Evolutionary conservation across 2,329 filamentous ascomycete genomes (phyloP).

Genomic region (Fusarium chaquense): DNA sequence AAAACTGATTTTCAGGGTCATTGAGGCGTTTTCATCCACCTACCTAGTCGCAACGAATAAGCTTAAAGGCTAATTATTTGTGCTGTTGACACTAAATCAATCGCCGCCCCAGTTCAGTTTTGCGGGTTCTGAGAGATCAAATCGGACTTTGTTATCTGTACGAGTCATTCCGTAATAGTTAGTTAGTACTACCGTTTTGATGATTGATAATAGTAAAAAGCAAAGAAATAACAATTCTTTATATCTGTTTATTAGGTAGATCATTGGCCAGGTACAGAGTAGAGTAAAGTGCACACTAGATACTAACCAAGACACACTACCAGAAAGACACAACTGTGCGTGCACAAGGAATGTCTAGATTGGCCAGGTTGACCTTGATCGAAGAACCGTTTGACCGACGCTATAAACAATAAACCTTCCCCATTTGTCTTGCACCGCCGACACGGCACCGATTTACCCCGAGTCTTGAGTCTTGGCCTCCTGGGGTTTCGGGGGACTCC

Average conservation of each 20-base stretch:
- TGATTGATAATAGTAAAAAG: not conserved
- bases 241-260: not conserved
- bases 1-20: not conserved
- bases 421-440: constrained; percentile 29
- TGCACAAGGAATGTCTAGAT: not conserved
- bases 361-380: not conserved
- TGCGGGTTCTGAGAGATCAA: not conserved
- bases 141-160: not conserved
- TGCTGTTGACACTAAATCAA: not conserved
- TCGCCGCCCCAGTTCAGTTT: not conserved
- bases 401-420: constrained; percentile 34
- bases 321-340: not conserved
- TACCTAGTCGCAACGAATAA: constrained; percentile 21
- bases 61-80: constrained; percentile 27
- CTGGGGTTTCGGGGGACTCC: not conserved
- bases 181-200: not conserved
- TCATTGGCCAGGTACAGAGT: not conserved
- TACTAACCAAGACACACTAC: not conserved
- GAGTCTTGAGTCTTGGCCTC: constrained; percentile 9
- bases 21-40: constrained; percentile 6
- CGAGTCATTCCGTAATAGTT: not conserved
- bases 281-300: not conserved
- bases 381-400: constrained; percentile 17
- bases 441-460: constrained; percentile 3
- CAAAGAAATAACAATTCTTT: not conserved